Conservation (phyloP, 305 asterid species). For the Fraxinus nigra region DNA sequence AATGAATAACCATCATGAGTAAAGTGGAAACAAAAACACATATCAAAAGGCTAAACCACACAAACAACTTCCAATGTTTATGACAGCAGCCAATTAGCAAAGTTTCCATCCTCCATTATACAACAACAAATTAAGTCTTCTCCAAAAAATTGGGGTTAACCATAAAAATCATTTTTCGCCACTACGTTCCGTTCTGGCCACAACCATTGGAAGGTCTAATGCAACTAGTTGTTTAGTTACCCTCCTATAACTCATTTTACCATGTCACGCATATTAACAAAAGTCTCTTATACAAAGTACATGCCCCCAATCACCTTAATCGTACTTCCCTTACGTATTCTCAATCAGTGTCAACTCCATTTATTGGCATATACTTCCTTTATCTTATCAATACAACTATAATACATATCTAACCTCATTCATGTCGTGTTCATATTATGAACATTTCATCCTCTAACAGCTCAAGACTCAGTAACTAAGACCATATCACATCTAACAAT, state of each 20-base stretch:
- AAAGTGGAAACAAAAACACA: slow-evolving; percentile 6
- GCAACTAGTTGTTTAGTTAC: background rate
- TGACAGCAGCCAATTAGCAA: background rate
- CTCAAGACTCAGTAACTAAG: background rate
- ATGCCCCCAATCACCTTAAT: background rate
- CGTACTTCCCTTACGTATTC: background rate
- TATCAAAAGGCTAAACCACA: background rate
- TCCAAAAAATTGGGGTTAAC: background rate
- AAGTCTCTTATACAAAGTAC: background rate
- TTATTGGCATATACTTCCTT: background rate
- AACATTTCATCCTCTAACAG: background rate
- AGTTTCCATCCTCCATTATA: background rate
- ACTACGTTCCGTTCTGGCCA: background rate
- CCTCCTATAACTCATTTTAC: background rate
- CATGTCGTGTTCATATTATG: background rate
- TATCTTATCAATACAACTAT: background rate
- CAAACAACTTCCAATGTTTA: slow-evolving; percentile 1
- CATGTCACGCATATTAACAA: background rate
- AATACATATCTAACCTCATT: background rate
- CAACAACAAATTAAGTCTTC: background rate
- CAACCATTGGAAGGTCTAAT: background rate
- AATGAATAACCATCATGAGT: background rate
- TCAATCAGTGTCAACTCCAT: background rate
- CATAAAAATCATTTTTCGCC: background rate
- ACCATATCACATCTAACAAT: background rate